Percentiles rank a stretch among this genome's conserved stretches.
These are phyloP conservation scores for Lathyrus sativus DNA, from an alignment of 306 rosid species.

Conservation along the genomic window DNA sequence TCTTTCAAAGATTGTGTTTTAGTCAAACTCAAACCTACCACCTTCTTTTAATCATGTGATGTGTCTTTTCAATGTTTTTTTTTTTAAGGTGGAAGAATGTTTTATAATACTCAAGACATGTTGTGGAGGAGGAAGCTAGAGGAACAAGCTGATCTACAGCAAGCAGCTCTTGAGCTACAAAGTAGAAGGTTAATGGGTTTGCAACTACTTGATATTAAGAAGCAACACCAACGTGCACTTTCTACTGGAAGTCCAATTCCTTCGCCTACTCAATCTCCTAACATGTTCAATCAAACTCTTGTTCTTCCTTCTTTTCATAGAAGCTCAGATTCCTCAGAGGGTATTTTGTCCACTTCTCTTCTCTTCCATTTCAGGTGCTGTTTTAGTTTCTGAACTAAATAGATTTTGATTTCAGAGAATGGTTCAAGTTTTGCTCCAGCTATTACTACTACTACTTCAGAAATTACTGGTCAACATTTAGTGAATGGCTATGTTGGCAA, in stretches of 20 bases:
- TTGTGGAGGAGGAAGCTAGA: constrained; percentile 90
- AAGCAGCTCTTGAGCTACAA: constrained; percentile 77
- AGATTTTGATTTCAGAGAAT: constrained; percentile 53
- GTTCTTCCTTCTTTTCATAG: constrained; percentile 53
- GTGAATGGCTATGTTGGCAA: constrained; percentile 9
- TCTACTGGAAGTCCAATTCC: constrained; percentile 75
- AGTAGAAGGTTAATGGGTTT: constrained; percentile 79
- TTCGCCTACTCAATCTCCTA: constrained; percentile 67
- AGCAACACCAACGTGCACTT: constrained; percentile 69
- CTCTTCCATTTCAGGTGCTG: not conserved
- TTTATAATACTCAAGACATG: constrained; percentile 77
- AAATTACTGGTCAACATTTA: constrained; percentile 42
- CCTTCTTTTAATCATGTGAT: not conserved
- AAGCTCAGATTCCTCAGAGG: constrained; percentile 53
- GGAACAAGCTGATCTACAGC: constrained; percentile 91
- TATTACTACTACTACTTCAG: constrained; percentile 23
- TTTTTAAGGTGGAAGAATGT: constrained; percentile 71
- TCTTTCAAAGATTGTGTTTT: not conserved
- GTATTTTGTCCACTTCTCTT: constrained; percentile 32
- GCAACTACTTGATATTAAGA: constrained; percentile 92
- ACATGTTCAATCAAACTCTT: constrained; percentile 57
- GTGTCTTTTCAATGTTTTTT: not conserved
- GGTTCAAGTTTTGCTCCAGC: constrained; percentile 44
- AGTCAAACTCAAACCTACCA: not conserved
- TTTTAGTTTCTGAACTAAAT: not conserved